Base-by-base conservation (phyloP, 257 asterid genomes). In the Ilex aquifolium region DNA sequence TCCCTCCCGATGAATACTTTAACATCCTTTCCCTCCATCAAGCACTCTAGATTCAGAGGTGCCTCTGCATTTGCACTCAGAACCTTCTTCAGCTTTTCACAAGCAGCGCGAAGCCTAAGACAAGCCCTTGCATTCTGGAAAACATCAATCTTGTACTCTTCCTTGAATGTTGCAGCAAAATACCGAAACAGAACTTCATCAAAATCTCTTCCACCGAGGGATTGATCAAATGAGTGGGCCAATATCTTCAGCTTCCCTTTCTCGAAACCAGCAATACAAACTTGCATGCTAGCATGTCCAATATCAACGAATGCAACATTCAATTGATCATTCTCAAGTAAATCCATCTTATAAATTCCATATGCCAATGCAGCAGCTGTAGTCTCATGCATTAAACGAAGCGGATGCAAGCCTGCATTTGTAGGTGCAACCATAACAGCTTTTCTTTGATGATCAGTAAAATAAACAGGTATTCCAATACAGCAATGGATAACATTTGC, bases 301-400 rank as follows among this genome's bases (percentile, higher is more conserved):
- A 85, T 79, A 57, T 92, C 99, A 54, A 92, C 79, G 72, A 92
- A 89, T 63, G 88, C 99, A 60, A 92, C 76, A 46, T 89, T 92
- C 70, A 89, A 6, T 31, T 84, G 82, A 31, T 92, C 99, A 59
- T 72, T 87, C 64, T 92, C 99, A 14, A 97, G 97, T 54, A 92
- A 71, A 59, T 92, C 99, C 0, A 95, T 87, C 83, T 92, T 92
- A 72, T 92, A 92, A 64, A 92, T 89, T 56, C 99, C 99, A 77
- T 87, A 92, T 13, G 97, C 97, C 70, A 92, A 60, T 56, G 99
- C 97, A 62, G 99, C 89, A 31, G 99, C 95, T n/a, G 99, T 87
- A 4, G 99, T 92, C 76, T 92, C 99, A n/a, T 92, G 99, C 72
- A 92, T 69, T 49, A 92, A 84, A 73, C 84, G 93, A 75, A 89